Conservation (phyloP, 768 basidiomycete genomes). For the Boletellus emodensis region DNA sequence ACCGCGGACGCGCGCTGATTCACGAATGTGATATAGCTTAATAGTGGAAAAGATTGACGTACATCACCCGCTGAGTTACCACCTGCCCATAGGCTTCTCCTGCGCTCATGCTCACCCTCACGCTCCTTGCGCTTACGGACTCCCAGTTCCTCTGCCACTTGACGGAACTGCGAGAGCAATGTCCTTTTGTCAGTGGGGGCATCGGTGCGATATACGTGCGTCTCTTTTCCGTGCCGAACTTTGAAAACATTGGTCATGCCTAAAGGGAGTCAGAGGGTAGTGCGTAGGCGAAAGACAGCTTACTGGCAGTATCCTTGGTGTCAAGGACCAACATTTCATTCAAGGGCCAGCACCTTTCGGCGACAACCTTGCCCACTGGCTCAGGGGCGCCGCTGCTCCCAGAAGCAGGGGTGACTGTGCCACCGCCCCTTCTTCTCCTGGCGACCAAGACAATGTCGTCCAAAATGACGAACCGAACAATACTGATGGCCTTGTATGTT, state of each 20-base stretch:
- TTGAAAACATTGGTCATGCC: slow-evolving; percentile 97
- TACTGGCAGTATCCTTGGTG: slow-evolving; percentile 91
- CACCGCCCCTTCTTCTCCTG: slow-evolving; percentile 60
- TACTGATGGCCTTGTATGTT: slow-evolving; percentile 87
- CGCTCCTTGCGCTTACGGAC: slow-evolving; percentile 89
- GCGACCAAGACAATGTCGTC: slow-evolving; percentile 92
- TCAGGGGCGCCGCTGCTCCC: slow-evolving; percentile 59
- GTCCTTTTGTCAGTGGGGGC: slow-evolving; percentile 78
- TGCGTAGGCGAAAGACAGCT: slow-evolving; percentile 20
- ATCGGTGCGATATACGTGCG: slow-evolving; percentile 90
- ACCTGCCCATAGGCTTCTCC: slow-evolving; percentile 68
- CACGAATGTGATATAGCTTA: not conserved
- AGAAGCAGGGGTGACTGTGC: slow-evolving; percentile 55
- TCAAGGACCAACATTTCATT: slow-evolving; percentile 94
- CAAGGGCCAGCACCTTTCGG: slow-evolving; percentile 89
- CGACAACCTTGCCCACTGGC: slow-evolving; percentile 71
- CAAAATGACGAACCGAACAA: slow-evolving; percentile 85
- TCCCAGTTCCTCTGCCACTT: slow-evolving; percentile 87
- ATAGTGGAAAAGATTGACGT: slow-evolving; percentile 11
- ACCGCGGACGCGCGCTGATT: slow-evolving; percentile 33
- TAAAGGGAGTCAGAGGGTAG: slow-evolving; percentile 19
- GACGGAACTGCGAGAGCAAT: slow-evolving; percentile 80
- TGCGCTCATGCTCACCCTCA: slow-evolving; percentile 86
- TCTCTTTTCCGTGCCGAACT: slow-evolving; percentile 89
- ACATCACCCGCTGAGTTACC: slow-evolving; percentile 44